Percentiles rank a stretch among this genome's conserved stretches.
phyloP scores from a whole-genome alignment of 1,284 basidiomycete genomes.

The Vanrija sp. region DNA sequence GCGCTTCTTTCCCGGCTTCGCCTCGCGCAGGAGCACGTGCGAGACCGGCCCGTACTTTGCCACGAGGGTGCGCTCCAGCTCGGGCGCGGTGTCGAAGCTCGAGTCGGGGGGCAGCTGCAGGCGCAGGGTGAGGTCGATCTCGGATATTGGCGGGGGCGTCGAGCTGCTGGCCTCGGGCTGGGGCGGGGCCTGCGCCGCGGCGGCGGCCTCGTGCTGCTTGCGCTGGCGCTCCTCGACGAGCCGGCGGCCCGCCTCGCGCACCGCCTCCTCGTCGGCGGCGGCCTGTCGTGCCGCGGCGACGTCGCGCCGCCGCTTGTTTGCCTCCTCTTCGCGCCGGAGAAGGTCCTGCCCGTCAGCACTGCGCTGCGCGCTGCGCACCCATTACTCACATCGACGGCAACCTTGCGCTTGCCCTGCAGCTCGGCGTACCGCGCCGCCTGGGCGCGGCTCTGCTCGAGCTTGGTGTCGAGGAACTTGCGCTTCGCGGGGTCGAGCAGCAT shows the following conservation, averaged over 20 bases:
- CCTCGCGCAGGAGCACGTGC: conserved; percentile 29
- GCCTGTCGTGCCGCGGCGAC: conserved; percentile 55
- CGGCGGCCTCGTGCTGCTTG: conserved; percentile 18
- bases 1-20: conserved; percentile 39
- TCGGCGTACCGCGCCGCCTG: conserved; percentile 67
- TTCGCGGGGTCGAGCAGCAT: conserved; percentile 77
- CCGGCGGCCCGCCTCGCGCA: conserved; percentile 71
- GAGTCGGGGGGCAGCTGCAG: conserved; percentile 35
- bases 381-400: conserved; percentile 57
- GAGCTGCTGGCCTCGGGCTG: background rate
- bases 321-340: conserved; percentile 71
- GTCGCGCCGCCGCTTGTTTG: conserved; percentile 65
- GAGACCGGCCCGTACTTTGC: conserved; percentile 39
- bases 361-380: background rate
- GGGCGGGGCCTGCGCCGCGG: conserved; percentile 16
- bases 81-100: conserved; percentile 7
- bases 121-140: conserved; percentile 38
- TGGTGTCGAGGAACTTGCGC: conserved; percentile 75
- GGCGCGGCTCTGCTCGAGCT: conserved; percentile 66
- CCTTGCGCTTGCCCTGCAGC: conserved; percentile 74
- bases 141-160: conserved; percentile 31
- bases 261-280: conserved; percentile 61
- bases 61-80: conserved; percentile 21
- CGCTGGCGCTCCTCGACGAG: conserved; percentile 59
- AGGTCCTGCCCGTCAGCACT: conserved; percentile 57